These are phyloP conservation scores for Pseudogymnoascus sp. DNA, from an alignment of 2,329 filamentous ascomycete genomes.

Conservation along the genomic window DNA sequence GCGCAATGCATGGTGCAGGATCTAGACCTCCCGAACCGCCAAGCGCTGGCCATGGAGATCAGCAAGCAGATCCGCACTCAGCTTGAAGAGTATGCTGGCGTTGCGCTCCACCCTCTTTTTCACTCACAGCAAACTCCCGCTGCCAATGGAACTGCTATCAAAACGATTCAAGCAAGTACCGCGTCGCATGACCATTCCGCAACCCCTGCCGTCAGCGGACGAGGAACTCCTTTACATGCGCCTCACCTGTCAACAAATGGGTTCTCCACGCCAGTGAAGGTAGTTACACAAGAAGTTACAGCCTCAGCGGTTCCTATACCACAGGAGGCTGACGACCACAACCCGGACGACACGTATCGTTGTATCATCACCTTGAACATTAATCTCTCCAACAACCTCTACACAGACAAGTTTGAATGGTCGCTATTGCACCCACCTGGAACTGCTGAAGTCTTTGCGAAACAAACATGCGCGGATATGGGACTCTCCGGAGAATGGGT, in stretches of 20 bases:
- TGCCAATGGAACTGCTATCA: slow-evolving; percentile 29
- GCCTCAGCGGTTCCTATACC: slow-evolving; percentile 62
- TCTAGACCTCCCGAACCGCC: slow-evolving; percentile 77
- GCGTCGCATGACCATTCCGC: slow-evolving; percentile 36
- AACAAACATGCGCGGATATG: slow-evolving; percentile 85
- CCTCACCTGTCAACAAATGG: slow-evolving; percentile 38
- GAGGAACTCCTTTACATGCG: slow-evolving; percentile 51
- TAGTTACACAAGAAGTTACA: slow-evolving; percentile 46
- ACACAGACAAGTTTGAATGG: slow-evolving; percentile 98
- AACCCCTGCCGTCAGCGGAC: slow-evolving; percentile 42
- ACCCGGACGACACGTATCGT: slow-evolving; percentile 89
- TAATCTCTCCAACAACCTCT: slow-evolving; percentile 83
- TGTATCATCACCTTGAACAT: slow-evolving; percentile 89
- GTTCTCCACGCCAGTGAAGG: slow-evolving; percentile 42
- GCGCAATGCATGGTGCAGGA: slow-evolving; percentile 87
- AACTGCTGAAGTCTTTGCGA: slow-evolving; percentile 86
- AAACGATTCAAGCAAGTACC: slow-evolving; percentile 28
- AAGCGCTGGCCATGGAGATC: slow-evolving; percentile 67
- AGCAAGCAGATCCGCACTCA: slow-evolving; percentile 93
- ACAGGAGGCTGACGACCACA: slow-evolving; percentile 66
- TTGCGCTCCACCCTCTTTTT: slow-evolving; percentile 88
- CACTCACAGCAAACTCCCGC: slow-evolving; percentile 47
- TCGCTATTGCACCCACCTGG: slow-evolving; percentile 87
- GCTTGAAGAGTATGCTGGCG: slow-evolving; percentile 90
- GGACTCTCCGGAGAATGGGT: slow-evolving; percentile 90